These are phyloP conservation scores for Bullera alba DNA, from an alignment of 768 basidiomycete genomes.

Conservation along the genomic window DNA sequence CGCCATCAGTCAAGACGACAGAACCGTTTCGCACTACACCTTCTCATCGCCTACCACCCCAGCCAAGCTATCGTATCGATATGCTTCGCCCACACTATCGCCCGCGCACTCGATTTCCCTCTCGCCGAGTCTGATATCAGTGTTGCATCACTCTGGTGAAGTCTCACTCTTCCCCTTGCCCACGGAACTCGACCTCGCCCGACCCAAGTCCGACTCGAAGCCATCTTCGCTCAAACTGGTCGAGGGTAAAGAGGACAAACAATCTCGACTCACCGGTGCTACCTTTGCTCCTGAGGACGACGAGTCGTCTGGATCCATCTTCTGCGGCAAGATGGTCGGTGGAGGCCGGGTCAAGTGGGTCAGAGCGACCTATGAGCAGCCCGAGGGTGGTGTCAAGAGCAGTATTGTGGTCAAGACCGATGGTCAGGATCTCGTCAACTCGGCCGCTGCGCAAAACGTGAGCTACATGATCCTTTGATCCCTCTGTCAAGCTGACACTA, in stretches of 20 bases:
- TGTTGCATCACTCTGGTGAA: conserved; percentile 39
- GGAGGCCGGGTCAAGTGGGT: conserved; percentile 39
- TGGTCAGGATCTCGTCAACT: conserved; percentile 29
- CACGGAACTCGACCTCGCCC: conserved; percentile 20
- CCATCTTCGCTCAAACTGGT: conserved; percentile 24
- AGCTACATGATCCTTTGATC: background rate
- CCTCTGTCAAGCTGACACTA: background rate
- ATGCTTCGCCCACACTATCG: conserved; percentile 34
- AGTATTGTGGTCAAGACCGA: conserved; percentile 30
- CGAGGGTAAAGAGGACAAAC: conserved; percentile 31
- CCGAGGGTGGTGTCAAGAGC: conserved; percentile 23
- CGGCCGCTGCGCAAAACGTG: background rate
- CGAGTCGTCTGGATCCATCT: conserved; percentile 14
- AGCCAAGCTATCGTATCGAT: conserved; percentile 32
- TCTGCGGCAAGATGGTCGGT: conserved; percentile 39
- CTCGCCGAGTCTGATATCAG: conserved; percentile 20
- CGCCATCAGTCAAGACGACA: conserved; percentile 31
- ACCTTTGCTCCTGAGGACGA: conserved; percentile 10
- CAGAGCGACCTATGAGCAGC: conserved; percentile 17
- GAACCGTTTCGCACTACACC: conserved; percentile 38
- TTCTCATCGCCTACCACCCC: conserved; percentile 11
- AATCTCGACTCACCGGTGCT: conserved; percentile 15
- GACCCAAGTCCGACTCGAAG: conserved; percentile 33
- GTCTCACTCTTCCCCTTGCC: conserved; percentile 40
- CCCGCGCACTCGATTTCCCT: conserved; percentile 36